Conservation (phyloP, 1,284 basidiomycete genomes). For the Rhodotorula glutinis region DNA sequence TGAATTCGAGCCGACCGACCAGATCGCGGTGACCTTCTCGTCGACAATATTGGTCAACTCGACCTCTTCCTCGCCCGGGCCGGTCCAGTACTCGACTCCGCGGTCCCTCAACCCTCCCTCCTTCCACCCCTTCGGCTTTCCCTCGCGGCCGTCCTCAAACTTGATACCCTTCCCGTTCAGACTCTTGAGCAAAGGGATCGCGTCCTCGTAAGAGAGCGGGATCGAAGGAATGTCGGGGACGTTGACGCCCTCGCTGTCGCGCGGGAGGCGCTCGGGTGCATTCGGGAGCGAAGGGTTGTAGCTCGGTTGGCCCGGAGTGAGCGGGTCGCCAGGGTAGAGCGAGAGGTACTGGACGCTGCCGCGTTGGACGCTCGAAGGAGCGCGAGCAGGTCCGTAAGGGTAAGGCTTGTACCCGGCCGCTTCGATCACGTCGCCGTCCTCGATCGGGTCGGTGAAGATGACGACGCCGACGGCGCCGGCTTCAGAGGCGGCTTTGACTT, state of each 20-base stretch:
- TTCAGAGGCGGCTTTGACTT: slow-evolving; percentile 78
- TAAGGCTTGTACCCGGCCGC: slow-evolving; percentile 52
- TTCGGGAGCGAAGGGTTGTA: slow-evolving; percentile 61
- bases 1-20: slow-evolving; percentile 17
- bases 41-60: slow-evolving; percentile 60
- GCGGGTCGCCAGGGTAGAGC: slow-evolving; percentile 74
- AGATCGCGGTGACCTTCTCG: slow-evolving; percentile 61
- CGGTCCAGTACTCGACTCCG: slow-evolving; percentile 56
- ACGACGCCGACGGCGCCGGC: slow-evolving; percentile 63
- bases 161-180: slow-evolving; percentile 48
- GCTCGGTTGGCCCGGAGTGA: slow-evolving; percentile 80
- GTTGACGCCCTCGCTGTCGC: slow-evolving; percentile 52
- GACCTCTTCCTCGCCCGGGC: slow-evolving; percentile 52
- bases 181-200: slow-evolving; percentile 52
- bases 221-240: slow-evolving; percentile 54
- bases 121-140: slow-evolving; percentile 42
- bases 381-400: slow-evolving; percentile 81
- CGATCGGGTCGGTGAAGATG: slow-evolving; percentile 84
- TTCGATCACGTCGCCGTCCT: slow-evolving; percentile 65
- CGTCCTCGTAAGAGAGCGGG: slow-evolving; percentile 55
- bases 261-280: slow-evolving; percentile 57
- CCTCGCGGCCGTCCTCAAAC: slow-evolving; percentile 33
- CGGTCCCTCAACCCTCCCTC: slow-evolving; percentile 52
- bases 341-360: slow-evolving; percentile 82
- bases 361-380: slow-evolving; percentile 71